These are phyloP conservation scores for Fistulinella cinereoalba DNA, from an alignment of 1,284 basidiomycete species.

Conservation along the genomic window DNA sequence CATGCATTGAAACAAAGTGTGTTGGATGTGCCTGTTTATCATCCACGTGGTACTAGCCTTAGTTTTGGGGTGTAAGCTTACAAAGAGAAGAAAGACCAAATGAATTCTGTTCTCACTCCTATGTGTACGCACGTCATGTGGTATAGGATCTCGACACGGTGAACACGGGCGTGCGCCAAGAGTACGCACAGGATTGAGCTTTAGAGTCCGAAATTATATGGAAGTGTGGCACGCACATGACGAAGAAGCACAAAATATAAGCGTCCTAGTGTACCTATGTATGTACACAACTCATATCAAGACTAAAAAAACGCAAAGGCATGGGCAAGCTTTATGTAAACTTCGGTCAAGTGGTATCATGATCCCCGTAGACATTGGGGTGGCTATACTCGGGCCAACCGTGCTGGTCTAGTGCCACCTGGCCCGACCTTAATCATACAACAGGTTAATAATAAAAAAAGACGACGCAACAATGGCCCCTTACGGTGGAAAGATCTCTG, in stretches of 20 bases:
- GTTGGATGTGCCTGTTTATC: constrained; percentile 2
- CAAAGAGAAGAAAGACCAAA: constrained; percentile 6
- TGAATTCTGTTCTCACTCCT: constrained; percentile 15
- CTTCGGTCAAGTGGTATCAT: constrained; percentile 7
- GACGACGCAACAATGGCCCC: background rate
- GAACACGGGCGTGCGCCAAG: constrained; percentile 4
- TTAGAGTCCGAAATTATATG: constrained; percentile 18
- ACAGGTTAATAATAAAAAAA: constrained; percentile 5
- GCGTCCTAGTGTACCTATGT: background rate
- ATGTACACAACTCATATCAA: constrained; percentile 3
- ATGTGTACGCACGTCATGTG: background rate
- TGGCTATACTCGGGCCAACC: constrained; percentile 7
- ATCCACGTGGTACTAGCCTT: background rate
- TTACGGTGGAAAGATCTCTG: constrained; percentile 12
- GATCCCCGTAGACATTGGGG: constrained; percentile 12
- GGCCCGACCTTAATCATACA: too few relatives aligned
- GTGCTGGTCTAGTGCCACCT: constrained; percentile 9
- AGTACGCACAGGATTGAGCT: constrained; percentile 17
- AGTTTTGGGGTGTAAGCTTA: constrained; percentile 19
- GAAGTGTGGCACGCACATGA: constrained; percentile 28
- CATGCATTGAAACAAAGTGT: background rate
- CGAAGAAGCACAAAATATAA: background rate
- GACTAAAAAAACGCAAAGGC: background rate
- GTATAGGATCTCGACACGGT: constrained; percentile 1
- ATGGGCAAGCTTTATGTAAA: constrained; percentile 11